Evolutionary conservation across 75 land plant species (phyloP).

Genomic region (Chamaecyparis obtusa): DNA sequence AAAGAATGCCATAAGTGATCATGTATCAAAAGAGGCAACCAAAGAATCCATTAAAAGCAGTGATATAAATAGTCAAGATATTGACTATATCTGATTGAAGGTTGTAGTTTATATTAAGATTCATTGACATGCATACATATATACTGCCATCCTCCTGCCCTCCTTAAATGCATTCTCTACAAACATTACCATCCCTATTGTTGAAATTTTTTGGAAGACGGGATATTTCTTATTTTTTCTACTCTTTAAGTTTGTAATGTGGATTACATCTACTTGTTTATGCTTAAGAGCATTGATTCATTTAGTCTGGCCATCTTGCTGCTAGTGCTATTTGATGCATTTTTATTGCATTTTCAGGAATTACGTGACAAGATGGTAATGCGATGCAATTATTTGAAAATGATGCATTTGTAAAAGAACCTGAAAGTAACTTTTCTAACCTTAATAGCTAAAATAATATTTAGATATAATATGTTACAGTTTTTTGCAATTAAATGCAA

Average conservation of each 20-base stretch:
- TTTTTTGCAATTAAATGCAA: background rate
- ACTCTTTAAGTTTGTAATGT: background rate
- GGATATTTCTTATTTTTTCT: background rate
- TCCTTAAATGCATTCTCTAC: too few species aligned
- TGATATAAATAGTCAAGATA: too few species aligned
- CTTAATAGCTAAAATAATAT: background rate
- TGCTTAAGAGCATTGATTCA: background rate
- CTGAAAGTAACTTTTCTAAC: background rate
- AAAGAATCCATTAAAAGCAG: too few species aligned
- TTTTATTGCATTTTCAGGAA: background rate
- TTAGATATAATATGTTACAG: background rate
- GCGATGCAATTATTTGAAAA: background rate
- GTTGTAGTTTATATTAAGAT: too few species aligned
- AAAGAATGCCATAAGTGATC: too few species aligned
- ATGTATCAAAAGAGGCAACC: too few species aligned
- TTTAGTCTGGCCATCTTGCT: background rate
- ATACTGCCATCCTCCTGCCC: too few species aligned
- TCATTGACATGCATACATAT: too few species aligned
- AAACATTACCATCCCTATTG: too few species aligned
- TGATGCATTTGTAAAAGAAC: background rate
- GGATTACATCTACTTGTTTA: background rate
- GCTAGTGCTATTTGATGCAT: background rate
- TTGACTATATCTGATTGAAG: too few species aligned
- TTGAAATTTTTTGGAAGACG: background rate
- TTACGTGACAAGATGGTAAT: background rate